A percentile compares a stretch with the other conserved stretches of the same genome.
phyloP scores from a whole-genome alignment of 306 rosid genomes.

The Psophocarpus tetragonolobus region DNA sequence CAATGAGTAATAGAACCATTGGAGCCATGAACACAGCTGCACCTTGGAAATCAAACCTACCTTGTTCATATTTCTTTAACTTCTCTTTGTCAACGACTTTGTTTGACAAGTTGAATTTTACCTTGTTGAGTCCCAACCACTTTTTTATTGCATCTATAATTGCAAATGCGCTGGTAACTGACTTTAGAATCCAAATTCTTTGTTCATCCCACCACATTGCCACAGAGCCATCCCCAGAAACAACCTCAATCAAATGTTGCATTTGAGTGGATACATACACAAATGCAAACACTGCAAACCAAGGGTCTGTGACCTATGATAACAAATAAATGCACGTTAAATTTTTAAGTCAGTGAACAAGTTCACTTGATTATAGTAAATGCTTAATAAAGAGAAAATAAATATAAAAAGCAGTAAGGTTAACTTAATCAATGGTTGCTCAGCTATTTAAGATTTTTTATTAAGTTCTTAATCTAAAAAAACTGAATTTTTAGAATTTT shows the following conservation, averaged over 20 bases:
- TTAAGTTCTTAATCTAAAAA: too few species aligned
- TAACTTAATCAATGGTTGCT: too few species aligned
- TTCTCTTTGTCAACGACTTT: constrained; percentile 47
- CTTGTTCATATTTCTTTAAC: constrained; percentile 45
- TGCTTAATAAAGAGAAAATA: background rate
- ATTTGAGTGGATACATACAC: constrained; percentile 26
- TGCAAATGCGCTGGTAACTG: constrained; percentile 35
- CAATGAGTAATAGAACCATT: constrained; percentile 29
- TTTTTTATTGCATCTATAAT: constrained; percentile 25
- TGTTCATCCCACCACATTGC: constrained; percentile 53
- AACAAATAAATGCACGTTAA: too few species aligned
- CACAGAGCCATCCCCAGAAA: constrained; percentile 37
- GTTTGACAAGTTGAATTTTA: constrained; percentile 39
- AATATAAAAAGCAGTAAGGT: background rate
- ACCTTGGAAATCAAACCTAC: constrained; percentile 49
- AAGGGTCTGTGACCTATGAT: constrained; percentile 39
- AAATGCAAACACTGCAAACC: constrained; percentile 45
- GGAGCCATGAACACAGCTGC: constrained; percentile 51
- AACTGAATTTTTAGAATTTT: too few species aligned
- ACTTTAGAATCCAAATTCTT: constrained; percentile 45
- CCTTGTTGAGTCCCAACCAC: constrained; percentile 35
- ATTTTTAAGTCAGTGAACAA: too few species aligned
- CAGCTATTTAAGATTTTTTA: too few species aligned
- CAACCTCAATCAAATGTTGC: constrained; percentile 45
- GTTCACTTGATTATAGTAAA: background rate